Base-by-base conservation (phyloP, 139 green algal genomes). In the Auxenochlorella protothecoides region DNA sequence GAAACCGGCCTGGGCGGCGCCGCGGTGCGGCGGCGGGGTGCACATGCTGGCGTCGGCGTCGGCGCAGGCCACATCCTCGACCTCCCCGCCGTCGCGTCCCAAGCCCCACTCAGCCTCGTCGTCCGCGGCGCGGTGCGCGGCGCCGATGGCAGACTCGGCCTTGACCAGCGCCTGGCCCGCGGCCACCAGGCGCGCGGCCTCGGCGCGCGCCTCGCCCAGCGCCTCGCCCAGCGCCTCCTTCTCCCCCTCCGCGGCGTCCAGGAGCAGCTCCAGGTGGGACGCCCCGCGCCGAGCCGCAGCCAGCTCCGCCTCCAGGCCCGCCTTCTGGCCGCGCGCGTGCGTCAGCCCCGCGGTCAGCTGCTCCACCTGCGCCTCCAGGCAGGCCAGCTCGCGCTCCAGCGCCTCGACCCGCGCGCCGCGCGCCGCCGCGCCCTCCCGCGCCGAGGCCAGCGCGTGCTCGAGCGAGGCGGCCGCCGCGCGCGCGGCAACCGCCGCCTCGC, bases 301-400 rank as follows among this genome's bases (percentile, higher is more conserved):
- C 27, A 44, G 27, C 27, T 44, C 27, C 27, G 27, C 27, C 68
- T 79, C 74, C 65, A 74, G 69, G 55, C 57, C 12, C 5, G 10
- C n/a, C 65, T 74, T 75, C 52, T 65, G 53, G 52, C 53, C 53
- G 53, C 68, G 65, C 68, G 14, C 15, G 57, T 79, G 60, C 10
- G 64, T 65, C 52, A 79, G 68, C 10, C 68, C 60, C 56, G 68
- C 53, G 11, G 74, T 74, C 14, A 79, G 61, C 70, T 79, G 74
- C 54, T 79, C n/a, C 65, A 74, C 70, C 74, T 79, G 74, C 16
- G 74, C 74, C 68, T 79, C 74, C 52, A 79, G 68, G 65, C 63
- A 69, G 59, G 61, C 65, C 68, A 63, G 68, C 59, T 74, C 72
- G 14, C 65, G 65, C 56, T 76, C 72, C 65, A 76, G 72, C 44